phyloP scores from a whole-genome alignment of 2,329 filamentous ascomycete species.

The Calonectria ilicicola region DNA sequence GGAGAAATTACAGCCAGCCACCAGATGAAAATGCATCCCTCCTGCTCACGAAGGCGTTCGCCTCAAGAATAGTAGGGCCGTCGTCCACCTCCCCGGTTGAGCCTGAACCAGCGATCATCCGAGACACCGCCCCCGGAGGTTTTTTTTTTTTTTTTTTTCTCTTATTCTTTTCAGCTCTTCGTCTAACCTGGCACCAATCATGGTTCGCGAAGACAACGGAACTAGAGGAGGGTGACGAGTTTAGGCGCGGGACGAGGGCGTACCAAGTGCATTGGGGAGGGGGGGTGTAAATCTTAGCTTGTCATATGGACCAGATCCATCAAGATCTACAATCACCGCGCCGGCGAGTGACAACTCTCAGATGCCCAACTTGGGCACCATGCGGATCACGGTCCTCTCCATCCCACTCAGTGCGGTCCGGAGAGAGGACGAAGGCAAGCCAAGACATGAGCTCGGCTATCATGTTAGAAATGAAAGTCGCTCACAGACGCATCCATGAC shows the following conservation, averaged over 20 bases:
- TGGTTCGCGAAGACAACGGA: background rate
- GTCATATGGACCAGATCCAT: constrained; percentile 3
- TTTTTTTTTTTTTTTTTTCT: background rate
- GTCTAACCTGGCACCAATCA: background rate
- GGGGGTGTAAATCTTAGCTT: background rate
- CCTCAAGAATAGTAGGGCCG: constrained; percentile 20
- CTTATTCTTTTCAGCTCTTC: background rate
- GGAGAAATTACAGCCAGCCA: constrained; percentile 31
- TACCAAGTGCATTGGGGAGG: background rate
- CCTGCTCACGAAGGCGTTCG: constrained; percentile 7
- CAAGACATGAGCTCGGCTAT: background rate
- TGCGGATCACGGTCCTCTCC: background rate
- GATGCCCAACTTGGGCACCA: constrained; percentile 1
- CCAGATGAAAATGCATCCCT: constrained; percentile 24
- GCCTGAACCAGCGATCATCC: background rate
- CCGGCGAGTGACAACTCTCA: constrained; percentile 1
- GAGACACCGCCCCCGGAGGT: background rate
- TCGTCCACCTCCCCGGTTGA: constrained; percentile 24
- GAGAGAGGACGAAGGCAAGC: background rate
- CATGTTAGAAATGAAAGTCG: background rate
- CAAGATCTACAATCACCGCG: constrained; percentile 6
- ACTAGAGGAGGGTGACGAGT: background rate
- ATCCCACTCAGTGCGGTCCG: background rate
- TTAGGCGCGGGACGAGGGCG: background rate
- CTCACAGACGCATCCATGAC: background rate